These are phyloP conservation scores for Penicillium cosmopolitanum DNA, from an alignment of 495 filamentous ascomycete species.

Conservation along the genomic window DNA sequence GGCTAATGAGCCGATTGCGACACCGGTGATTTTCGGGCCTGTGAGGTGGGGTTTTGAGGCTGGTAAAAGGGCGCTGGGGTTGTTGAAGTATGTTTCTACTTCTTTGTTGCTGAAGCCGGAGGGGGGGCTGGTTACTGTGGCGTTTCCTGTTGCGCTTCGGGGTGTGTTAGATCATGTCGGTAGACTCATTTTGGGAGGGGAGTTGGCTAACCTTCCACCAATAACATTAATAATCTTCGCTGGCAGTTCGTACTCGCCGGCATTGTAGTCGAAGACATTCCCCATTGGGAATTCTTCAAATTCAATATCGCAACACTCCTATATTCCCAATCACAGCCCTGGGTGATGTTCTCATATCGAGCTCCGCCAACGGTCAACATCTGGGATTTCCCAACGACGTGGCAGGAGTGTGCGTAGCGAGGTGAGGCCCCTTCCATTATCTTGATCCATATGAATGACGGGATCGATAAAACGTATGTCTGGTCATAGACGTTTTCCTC, in stretches of 20 bases:
- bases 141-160: conserved; percentile 22
- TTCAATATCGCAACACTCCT: conserved; percentile 41
- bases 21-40: conserved; percentile 57
- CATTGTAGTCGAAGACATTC: conserved; percentile 33
- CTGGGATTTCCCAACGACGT: conserved; percentile 36
- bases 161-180: conserved; percentile 10
- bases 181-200: not conserved
- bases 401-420: conserved; percentile 43
- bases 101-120: conserved; percentile 23
- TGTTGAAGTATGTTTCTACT: conserved; percentile 24
- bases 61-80: not conserved
- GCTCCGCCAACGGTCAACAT: conserved; percentile 48
- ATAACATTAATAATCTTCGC: conserved; percentile 21
- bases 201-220: conserved; percentile 32
- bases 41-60: not conserved
- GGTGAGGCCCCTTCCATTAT: conserved; percentile 31
- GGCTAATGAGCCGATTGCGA: conserved; percentile 54
- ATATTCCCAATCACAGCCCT: conserved; percentile 43
- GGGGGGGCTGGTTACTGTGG: conserved; percentile 18
- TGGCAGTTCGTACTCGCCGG: conserved; percentile 32
- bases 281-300: conserved; percentile 39
- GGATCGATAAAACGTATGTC: conserved; percentile 39
- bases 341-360: conserved; percentile 12
- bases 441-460: conserved; percentile 29
- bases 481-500: conserved; percentile 34